Evolutionary conservation across 148 eudicot species (phyloP).

Genomic region (Rhododendron kiyosumense): DNA sequence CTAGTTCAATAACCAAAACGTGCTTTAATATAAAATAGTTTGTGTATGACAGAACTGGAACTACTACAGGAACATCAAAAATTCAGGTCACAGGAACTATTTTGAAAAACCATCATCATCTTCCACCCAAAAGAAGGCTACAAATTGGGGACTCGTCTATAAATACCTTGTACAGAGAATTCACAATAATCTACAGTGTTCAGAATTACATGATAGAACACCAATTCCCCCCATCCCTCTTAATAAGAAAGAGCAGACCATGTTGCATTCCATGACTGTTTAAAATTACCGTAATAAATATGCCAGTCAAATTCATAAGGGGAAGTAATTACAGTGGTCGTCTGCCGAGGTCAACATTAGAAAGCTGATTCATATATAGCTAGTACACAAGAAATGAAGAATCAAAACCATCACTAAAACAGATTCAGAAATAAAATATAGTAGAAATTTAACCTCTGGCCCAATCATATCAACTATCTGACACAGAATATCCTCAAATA

Average conservation of each 20-base stretch:
- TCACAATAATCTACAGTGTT: background rate
- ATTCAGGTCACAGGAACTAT: background rate
- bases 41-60: background rate
- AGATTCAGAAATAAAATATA: background rate
- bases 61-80: background rate
- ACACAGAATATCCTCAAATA: slow-evolving; percentile 94
- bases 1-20: background rate
- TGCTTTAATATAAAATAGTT: background rate
- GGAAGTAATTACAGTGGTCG: background rate
- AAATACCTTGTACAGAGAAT: background rate
- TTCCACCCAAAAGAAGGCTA: background rate
- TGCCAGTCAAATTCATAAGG: background rate
- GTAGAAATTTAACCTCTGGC: slow-evolving; percentile 58
- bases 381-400: background rate
- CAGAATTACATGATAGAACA: background rate
- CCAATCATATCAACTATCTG: slow-evolving; percentile 92
- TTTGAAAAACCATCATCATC: background rate
- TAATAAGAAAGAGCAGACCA: background rate
- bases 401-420: background rate
- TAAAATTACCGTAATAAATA: background rate
- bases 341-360: background rate
- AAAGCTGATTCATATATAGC: background rate
- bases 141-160: background rate
- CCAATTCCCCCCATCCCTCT: background rate
- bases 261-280: background rate